A percentile compares a stretch with the other conserved stretches of the same genome.
Conservation (phyloP, 106 monocot species). For the Acanthochlamys bracteata region DNA sequence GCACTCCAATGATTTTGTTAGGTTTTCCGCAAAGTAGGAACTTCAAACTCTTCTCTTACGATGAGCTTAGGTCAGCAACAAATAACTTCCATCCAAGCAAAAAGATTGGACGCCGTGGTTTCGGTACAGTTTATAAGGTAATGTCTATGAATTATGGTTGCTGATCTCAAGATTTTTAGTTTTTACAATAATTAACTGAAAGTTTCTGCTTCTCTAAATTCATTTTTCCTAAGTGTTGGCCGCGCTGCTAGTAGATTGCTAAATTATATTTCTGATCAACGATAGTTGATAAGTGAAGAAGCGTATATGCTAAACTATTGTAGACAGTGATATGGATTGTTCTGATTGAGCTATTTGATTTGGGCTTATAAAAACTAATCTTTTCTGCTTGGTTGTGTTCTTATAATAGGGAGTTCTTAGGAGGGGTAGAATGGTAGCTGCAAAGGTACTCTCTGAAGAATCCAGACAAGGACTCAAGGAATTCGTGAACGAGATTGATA, state of each 20-base stretch:
- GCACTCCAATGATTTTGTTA: conserved; percentile 6
- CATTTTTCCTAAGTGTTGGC: neutral
- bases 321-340: too few relatives aligned
- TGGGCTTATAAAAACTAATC: neutral
- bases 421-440: conserved; percentile 37
- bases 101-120: conserved; percentile 58
- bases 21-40: conserved; percentile 27
- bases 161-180: neutral
- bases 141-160: neutral
- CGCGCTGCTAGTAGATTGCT: too few relatives aligned
- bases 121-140: conserved; percentile 64
- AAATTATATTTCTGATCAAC: too few relatives aligned
- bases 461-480: conserved; percentile 54
- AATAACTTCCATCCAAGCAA: conserved; percentile 40
- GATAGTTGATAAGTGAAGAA: too few relatives aligned
- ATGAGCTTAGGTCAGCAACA: conserved; percentile 54
- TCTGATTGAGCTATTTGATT: too few relatives aligned
- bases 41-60: conserved; percentile 47
- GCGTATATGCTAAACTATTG: too few relatives aligned
- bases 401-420: conserved; percentile 39
- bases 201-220: neutral
- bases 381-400: neutral
- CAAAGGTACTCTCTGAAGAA: conserved; percentile 54
- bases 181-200: neutral
- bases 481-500: conserved; percentile 42